phyloP scores from a whole-genome alignment of 257 asterid genomes.

The Thymus mandschuricus region DNA sequence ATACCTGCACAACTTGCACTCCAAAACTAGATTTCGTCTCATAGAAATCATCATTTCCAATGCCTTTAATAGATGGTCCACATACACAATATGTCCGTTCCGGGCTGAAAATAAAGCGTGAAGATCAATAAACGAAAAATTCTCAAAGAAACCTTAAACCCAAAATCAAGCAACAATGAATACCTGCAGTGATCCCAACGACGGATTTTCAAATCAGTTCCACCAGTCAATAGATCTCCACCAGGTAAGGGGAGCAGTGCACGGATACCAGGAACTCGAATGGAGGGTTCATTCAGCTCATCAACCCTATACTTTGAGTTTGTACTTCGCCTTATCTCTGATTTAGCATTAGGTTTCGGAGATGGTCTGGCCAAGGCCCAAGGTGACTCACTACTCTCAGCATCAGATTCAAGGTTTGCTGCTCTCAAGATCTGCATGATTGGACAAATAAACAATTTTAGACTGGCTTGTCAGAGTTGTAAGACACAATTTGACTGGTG shows the following conservation, averaged over 20 bases:
- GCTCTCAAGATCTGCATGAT: constrained; percentile 72
- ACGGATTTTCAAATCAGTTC: constrained; percentile 94
- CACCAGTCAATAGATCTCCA: constrained; percentile 96
- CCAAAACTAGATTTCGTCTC: constrained; percentile 96
- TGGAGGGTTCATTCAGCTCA: constrained; percentile 80
- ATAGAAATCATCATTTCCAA: constrained; percentile 77
- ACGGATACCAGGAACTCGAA: constrained; percentile 91
- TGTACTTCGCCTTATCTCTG: constrained; percentile 61
- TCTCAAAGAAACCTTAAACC: constrained; percentile 6
- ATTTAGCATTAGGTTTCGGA: constrained; percentile 61
- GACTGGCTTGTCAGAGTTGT: constrained; percentile 19
- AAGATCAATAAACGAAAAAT: constrained; percentile 29
- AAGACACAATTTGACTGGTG: constrained; percentile 22
- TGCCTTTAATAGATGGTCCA: constrained; percentile 91
- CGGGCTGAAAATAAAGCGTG: constrained; percentile 62
- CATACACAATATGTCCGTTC: constrained; percentile 88
- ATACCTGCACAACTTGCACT: constrained; percentile 97
- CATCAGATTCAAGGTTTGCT: constrained; percentile 68
- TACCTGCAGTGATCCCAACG: constrained; percentile 98
- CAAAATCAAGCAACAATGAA: constrained; percentile 26
- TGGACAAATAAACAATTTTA: constrained; percentile 21
- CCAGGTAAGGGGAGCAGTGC: constrained; percentile 99
- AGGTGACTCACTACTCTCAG: constrained; percentile 67
- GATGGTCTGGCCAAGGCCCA: constrained; percentile 80
- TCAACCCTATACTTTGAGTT: constrained; percentile 78